Evolutionary conservation across 1,284 basidiomycete species (phyloP).

Genomic region (Taiwanofungus camphoratus): DNA sequence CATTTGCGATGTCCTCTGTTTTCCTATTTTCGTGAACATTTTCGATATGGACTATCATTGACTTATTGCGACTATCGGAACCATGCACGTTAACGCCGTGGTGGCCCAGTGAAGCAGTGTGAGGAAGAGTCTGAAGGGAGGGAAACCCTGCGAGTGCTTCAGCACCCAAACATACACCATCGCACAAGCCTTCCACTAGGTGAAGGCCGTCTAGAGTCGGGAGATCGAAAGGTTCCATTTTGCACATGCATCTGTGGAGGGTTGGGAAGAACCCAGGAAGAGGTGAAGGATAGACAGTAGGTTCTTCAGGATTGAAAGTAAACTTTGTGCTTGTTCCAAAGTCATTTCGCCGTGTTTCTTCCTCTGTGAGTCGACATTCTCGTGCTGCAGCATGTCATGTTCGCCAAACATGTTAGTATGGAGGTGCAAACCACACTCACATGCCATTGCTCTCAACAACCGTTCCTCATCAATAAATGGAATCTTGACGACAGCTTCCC

Average conservation of each 20-base stretch:
- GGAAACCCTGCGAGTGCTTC: conserved; percentile 95
- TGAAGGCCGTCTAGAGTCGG: conserved; percentile 87
- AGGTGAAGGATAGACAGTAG: conserved; percentile 80
- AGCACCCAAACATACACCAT: conserved; percentile 85
- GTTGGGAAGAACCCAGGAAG: conserved; percentile 94
- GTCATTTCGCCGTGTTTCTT: conserved; percentile 75
- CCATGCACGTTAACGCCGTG: conserved; percentile 96
- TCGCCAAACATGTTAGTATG: background rate
- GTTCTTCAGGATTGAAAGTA: conserved; percentile 59
- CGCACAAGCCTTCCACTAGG: conserved; percentile 81
- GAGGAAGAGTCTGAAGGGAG: conserved; percentile 84
- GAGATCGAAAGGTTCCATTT: conserved; percentile 77
- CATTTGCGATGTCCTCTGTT: conserved; percentile 68
- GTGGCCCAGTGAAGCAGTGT: conserved; percentile 71
- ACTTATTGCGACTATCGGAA: conserved; percentile 84
- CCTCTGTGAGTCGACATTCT: conserved; percentile 71
- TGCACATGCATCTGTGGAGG: conserved; percentile 77
- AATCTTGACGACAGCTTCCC: conserved; percentile 99
- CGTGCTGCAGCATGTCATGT: conserved; percentile 41
- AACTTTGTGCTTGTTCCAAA: conserved; percentile 83
- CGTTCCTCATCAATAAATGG: conserved; percentile 92
- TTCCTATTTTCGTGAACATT: conserved; percentile 69
- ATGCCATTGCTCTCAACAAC: conserved; percentile 76
- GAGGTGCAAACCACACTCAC: conserved; percentile 35
- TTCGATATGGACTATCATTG: conserved; percentile 85